These are phyloP conservation scores for Eimeria necatrix DNA, from an alignment of 169 alveolate species.

Conservation along the genomic window DNA sequence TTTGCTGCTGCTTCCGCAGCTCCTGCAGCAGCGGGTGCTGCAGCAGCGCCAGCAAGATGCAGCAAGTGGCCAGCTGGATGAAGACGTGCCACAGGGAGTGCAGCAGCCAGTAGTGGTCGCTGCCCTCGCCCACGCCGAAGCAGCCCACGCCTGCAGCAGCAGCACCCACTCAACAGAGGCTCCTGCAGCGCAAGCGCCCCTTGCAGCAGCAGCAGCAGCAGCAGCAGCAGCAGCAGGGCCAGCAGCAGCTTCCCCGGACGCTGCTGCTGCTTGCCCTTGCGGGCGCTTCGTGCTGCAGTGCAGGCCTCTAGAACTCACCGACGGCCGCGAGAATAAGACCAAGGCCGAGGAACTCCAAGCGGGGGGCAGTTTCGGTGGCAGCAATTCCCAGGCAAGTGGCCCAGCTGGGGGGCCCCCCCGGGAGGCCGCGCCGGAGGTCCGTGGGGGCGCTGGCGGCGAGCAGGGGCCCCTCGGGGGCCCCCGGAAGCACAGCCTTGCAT, in stretches of 20 bases:
- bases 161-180: background rate
- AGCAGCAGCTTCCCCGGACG: too few species aligned
- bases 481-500: background rate
- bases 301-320: too few species aligned
- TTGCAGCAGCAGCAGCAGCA: too few species aligned
- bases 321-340: background rate
- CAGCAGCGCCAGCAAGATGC: background rate
- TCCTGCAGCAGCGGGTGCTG: conserved; percentile 17
- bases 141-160: conserved; percentile 31
- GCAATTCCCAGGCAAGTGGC: conserved; percentile 1
- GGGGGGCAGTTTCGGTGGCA: background rate
- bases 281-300: too few species aligned
- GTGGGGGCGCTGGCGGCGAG: background rate
- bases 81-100: conserved; percentile 49
- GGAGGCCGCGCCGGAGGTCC: background rate
- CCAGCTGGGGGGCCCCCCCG: conserved; percentile 52
- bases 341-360: background rate
- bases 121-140: conserved; percentile 15
- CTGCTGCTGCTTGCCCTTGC: too few species aligned
- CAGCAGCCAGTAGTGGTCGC: conserved; percentile 34
- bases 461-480: background rate
- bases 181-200: background rate
- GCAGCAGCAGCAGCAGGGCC: too few species aligned
- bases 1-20: background rate
- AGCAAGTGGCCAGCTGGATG: conserved; percentile 34